Base-by-base conservation (phyloP, 108 stramenopile genomes). In the Pseudonitzschia multiseries region DNA sequence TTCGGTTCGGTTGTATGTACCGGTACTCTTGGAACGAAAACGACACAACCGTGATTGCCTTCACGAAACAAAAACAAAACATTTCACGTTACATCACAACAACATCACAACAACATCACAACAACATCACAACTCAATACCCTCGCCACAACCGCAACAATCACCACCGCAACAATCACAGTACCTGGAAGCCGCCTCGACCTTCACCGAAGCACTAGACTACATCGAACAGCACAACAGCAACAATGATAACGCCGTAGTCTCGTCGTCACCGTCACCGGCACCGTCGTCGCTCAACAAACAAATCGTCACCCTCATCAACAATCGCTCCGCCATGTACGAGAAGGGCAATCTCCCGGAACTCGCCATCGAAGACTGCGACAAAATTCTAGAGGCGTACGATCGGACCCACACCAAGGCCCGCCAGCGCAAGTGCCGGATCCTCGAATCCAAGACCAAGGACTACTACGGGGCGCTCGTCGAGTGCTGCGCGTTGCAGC, bases 251-350 rank as follows among this genome's bases (percentile, higher is more conserved):
- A n/a, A n/a, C n/a, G n/a, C n/a, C n/a, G n/a, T n/a, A n/a, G n/a
- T n/a, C n/a, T n/a, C n/a, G n/a, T n/a, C n/a, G n/a, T n/a, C 46
- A 13, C 36, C 26, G 26, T 63, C 69, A 33, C 65, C 67, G 12
- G 50, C 57, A 9, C 72, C 81, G 18, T 76, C 87, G 15, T 80
- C 86, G 14, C 59, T 91, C 31, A 81, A 75, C 40, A 85, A 87
- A 59, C 95, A 96, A 75, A 71, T 87, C 57, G 72, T 92, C 57
- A 96, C 92, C 22, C 76, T 96, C 21, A 84, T 86, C 60, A 96
- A 96, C 79, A 96, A 96, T 62, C 89, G 95, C n/a, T 83, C 82
- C 29, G 95, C 95, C 81, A 96, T 96, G 93, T 96, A 96, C 74
- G 95, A 96, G 79, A 96, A 96, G 80, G 92, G 82, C n/a, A 80